These are phyloP conservation scores for Hirschfeldia incana DNA, from an alignment of 345 rosid species.

Conservation along the genomic window DNA sequence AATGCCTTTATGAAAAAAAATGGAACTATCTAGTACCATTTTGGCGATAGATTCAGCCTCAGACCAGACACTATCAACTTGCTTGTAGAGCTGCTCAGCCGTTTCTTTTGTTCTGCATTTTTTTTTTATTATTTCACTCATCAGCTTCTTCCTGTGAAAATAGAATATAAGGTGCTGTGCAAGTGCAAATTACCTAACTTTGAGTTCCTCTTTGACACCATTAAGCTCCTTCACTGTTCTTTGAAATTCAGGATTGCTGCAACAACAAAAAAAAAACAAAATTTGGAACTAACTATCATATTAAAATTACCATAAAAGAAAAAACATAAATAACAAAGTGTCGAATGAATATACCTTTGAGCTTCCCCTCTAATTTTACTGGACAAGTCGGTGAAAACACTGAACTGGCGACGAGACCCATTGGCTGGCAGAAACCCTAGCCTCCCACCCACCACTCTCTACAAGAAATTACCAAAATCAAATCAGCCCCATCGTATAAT, in stretches of 20 bases:
- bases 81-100: constrained; percentile 83
- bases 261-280: not conserved
- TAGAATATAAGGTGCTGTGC: constrained; percentile 40
- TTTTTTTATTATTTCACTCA: constrained; percentile 46
- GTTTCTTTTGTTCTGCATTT: constrained; percentile 92
- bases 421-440: constrained; percentile 40
- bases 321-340: not conserved
- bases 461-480: constrained; percentile 1
- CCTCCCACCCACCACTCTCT: constrained; percentile 50
- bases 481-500: constrained; percentile 5
- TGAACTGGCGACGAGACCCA: constrained; percentile 58
- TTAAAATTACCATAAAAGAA: not conserved
- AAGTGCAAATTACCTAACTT: constrained; percentile 60
- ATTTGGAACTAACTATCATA: not conserved
- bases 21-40: constrained; percentile 50
- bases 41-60: constrained; percentile 91
- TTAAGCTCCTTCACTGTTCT: constrained; percentile 73
- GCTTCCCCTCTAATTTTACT: constrained; percentile 77
- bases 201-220: constrained; percentile 69
- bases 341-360: constrained; percentile 21
- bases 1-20: not conserved
- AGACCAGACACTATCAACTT: constrained; percentile 80
- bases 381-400: constrained; percentile 80
- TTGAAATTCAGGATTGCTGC: constrained; percentile 77
- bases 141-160: constrained; percentile 66